phyloP scores from a whole-genome alignment of 768 basidiomycete genomes.

The Boletus huronensis region DNA sequence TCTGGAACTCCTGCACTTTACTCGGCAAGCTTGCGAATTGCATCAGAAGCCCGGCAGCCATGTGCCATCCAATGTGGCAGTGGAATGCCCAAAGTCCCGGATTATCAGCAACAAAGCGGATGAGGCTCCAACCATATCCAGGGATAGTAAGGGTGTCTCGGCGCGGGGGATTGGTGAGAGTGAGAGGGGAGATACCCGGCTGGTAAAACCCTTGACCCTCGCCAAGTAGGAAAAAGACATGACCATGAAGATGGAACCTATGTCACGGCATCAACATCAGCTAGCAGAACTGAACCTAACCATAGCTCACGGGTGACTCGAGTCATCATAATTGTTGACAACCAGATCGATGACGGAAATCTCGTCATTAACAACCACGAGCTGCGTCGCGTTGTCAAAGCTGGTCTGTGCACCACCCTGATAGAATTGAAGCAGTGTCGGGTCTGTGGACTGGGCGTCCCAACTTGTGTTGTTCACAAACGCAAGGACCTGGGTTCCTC shows the following conservation, averaged over 20 bases:
- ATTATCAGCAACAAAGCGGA: conserved; percentile 43
- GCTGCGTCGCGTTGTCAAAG: conserved; percentile 23
- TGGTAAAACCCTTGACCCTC: conserved; percentile 35
- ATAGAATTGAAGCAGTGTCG: conserved; percentile 28
- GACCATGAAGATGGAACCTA: conserved; percentile 40
- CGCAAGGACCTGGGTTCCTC: conserved; percentile 24
- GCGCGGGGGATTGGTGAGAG: conserved; percentile 36
- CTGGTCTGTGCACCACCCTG: conserved; percentile 23
- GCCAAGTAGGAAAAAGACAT: conserved; percentile 35
- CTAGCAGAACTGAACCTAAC: background rate
- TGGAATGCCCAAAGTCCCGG: conserved; percentile 47
- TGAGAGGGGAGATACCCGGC: conserved; percentile 26
- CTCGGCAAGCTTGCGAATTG: conserved; percentile 39
- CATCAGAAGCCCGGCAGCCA: conserved; percentile 40
- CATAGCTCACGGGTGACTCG: conserved; percentile 29
- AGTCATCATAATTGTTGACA: conserved; percentile 25
- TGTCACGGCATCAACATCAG: background rate
- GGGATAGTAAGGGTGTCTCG: conserved; percentile 43
- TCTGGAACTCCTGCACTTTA: conserved; percentile 30
- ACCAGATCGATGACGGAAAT: conserved; percentile 27
- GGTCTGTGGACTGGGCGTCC: conserved; percentile 22
- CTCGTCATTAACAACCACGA: conserved; percentile 26
- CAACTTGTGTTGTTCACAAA: conserved; percentile 30
- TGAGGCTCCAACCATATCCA: conserved; percentile 34
- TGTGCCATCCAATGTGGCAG: conserved; percentile 41